Percentiles rank a stretch among this genome's conserved stretches.
Conservation (phyloP, 257 asterid species). For the Paulownia fortunei region DNA sequence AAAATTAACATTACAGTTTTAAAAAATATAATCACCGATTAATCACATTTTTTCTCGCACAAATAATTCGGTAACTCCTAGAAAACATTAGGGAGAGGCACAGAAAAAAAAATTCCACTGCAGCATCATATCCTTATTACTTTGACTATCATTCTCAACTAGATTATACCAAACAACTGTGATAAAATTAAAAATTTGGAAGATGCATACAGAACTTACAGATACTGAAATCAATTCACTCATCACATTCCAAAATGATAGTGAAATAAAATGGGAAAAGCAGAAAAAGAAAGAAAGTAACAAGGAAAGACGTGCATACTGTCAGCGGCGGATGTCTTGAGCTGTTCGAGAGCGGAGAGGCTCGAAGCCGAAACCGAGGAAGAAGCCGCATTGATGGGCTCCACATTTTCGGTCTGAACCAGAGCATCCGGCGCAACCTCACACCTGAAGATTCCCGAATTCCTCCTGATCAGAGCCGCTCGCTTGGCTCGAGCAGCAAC, state of each 20-base stretch:
- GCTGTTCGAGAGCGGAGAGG: conserved; percentile 85
- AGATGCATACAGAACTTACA: not conserved
- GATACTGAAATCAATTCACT: not conserved
- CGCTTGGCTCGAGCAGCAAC: conserved; percentile 47
- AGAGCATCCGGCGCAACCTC: conserved; percentile 55
- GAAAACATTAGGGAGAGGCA: not conserved
- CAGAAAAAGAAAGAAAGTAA: not conserved
- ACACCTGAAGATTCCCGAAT: conserved; percentile 52
- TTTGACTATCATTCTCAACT: not conserved
- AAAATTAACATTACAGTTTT: not conserved
- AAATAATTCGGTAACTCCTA: not conserved
- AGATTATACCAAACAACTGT: not conserved
- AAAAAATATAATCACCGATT: not conserved
- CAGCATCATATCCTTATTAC: not conserved
- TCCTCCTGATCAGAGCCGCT: conserved; percentile 38
- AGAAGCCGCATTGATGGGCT: conserved; percentile 45
- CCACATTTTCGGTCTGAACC: conserved; percentile 48
- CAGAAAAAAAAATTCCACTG: not conserved
- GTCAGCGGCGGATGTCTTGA: conserved; percentile 84
- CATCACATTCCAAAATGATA: conserved; percentile 14
- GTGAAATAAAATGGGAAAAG: not conserved
- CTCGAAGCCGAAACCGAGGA: conserved; percentile 68
- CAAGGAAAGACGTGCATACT: conserved; percentile 43
- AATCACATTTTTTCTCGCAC: not conserved
- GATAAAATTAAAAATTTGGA: not conserved